Conservation (phyloP, 768 basidiomycete species). For the Collybia mongolica region DNA sequence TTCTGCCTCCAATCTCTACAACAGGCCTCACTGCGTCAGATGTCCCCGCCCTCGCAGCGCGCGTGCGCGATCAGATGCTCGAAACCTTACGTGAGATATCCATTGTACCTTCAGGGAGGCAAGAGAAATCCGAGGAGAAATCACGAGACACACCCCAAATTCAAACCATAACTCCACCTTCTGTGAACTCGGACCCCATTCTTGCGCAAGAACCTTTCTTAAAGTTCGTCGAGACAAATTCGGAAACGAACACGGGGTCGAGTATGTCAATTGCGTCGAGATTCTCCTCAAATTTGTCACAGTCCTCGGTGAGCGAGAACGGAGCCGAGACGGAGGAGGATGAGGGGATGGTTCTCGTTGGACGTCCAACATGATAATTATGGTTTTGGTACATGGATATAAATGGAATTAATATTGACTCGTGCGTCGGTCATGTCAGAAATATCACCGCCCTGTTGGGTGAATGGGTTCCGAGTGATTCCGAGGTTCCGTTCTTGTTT, state of each 20-base stretch:
- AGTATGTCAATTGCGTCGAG: slow-evolving; percentile 35
- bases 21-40: slow-evolving; percentile 68
- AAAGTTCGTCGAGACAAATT: not conserved
- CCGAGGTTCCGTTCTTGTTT: slow-evolving; percentile 1
- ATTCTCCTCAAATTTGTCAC: slow-evolving; percentile 31
- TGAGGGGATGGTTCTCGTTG: slow-evolving; percentile 80
- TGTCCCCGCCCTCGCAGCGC: slow-evolving; percentile 60
- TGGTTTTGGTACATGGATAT: slow-evolving; percentile 5
- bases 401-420: not conserved
- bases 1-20: slow-evolving; percentile 88
- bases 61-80: slow-evolving; percentile 81
- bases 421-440: too few relatives aligned
- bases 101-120: slow-evolving; percentile 28
- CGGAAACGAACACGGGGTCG: slow-evolving; percentile 15
- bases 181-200: not conserved
- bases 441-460: not conserved
- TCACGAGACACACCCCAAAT: slow-evolving; percentile 7
- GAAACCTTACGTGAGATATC: slow-evolving; percentile 77
- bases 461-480: not conserved
- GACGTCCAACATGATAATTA: slow-evolving; percentile 42
- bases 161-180: not conserved
- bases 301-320: slow-evolving; percentile 53
- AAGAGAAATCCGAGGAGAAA: slow-evolving; percentile 4
- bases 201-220: not conserved
- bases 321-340: slow-evolving; percentile 81